Percentiles rank a stretch among this genome's conserved stretches.
Evolutionary conservation across 345 rosid species (phyloP).

Genomic region (Firmiana major): DNA sequence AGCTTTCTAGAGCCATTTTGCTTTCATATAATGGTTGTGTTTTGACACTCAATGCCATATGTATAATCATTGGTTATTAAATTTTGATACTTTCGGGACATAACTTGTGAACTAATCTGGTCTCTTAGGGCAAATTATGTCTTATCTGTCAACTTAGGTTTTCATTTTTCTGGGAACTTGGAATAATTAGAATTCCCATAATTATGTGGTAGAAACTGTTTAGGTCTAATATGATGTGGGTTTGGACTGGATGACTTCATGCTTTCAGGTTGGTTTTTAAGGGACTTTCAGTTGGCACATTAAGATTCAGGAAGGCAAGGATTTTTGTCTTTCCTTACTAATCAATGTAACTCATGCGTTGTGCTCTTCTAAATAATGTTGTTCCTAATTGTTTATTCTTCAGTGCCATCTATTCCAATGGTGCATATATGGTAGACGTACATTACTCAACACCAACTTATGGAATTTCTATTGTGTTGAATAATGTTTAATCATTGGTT

Average conservation of each 20-base stretch:
- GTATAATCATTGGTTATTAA: neutral
- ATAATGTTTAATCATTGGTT: conserved; percentile 23
- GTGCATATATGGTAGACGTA: neutral
- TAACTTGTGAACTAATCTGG: neutral
- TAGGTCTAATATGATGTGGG: neutral
- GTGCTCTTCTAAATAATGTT: neutral
- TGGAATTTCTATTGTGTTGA: conserved; percentile 1
- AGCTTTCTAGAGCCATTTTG: conserved; percentile 9
- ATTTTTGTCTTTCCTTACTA: neutral
- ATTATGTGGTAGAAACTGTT: neutral
- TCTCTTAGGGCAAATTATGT: neutral
- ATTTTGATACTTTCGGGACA: neutral
- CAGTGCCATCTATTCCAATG: neutral
- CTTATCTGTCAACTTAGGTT: neutral
- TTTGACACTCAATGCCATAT: neutral
- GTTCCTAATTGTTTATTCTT: neutral
- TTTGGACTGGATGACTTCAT: neutral
- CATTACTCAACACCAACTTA: conserved; percentile 7
- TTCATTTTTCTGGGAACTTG: neutral
- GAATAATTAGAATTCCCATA: neutral
- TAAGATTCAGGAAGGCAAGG: neutral
- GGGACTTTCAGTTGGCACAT: neutral
- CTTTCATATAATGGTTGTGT: neutral
- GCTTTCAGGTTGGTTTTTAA: conserved; percentile 3
- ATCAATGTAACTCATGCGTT: neutral